Conservation (phyloP, 2,329 filamentous ascomycete species). For the Diplodia corticola region DNA sequence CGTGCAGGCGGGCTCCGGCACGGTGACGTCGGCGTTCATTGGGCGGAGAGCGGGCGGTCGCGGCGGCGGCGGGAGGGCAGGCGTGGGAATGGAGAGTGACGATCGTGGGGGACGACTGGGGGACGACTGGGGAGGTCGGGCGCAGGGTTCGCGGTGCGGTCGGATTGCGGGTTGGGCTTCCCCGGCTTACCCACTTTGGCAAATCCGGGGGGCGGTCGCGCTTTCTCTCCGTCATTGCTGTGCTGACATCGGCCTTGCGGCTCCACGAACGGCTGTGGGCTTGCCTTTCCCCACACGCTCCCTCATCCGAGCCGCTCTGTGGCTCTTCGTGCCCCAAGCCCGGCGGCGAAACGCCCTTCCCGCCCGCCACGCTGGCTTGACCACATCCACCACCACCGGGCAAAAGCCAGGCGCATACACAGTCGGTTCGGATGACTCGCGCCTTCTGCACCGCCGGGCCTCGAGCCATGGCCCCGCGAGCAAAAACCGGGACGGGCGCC, state of each 20-base stretch:
- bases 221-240: not conserved
- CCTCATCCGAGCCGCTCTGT: not conserved
- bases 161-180: conserved; percentile 4
- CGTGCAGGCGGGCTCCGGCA: not conserved
- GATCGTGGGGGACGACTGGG: conserved; percentile 8
- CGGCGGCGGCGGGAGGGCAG: conserved; percentile 8
- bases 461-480: not conserved
- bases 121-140: too few species aligned
- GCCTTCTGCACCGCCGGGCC: not conserved
- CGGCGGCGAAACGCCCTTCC: not conserved
- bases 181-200: not conserved
- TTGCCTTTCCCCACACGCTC: not conserved
- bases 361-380: not conserved
- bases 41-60: not conserved
- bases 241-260: not conserved
- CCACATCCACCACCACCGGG: not conserved
- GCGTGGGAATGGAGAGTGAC: conserved; percentile 18
- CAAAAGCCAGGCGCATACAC: not conserved
- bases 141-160: conserved; percentile 6
- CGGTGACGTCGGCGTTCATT: conserved; percentile 15
- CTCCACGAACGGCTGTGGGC: conserved; percentile 12
- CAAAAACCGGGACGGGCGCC: conserved; percentile 6
- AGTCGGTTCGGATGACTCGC: not conserved
- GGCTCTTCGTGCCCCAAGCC: not conserved
- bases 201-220: not conserved